Percentiles rank a stretch among this genome's conserved stretches.
Evolutionary conservation across 2,329 filamentous ascomycete genomes (phyloP).

Genomic region (Colletotrichum chrysophilum): DNA sequence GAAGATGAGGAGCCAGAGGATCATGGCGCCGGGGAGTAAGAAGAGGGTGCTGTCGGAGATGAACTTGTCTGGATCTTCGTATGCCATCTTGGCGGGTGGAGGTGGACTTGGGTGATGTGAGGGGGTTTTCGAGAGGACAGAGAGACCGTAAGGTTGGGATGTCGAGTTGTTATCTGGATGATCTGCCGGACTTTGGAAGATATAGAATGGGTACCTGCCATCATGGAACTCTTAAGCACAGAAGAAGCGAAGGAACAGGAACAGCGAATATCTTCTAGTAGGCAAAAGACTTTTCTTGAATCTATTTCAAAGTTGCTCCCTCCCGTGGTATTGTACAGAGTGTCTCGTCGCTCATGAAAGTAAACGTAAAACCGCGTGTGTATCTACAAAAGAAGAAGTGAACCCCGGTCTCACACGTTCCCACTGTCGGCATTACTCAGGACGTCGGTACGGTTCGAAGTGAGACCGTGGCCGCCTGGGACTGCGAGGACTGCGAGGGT

Average conservation of each 20-base stretch:
- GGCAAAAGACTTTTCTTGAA: background rate
- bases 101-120: background rate
- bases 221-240: background rate
- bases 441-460: slow-evolving; percentile 14
- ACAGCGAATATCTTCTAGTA: background rate
- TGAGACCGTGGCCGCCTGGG: background rate
- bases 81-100: background rate
- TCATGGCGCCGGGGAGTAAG: background rate
- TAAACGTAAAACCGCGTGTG: background rate
- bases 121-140: background rate
- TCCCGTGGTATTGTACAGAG: background rate
- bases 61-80: background rate
- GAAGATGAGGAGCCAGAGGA: slow-evolving; percentile 5
- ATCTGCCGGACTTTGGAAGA: background rate
- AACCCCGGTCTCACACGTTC: background rate
- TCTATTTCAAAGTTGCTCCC: background rate
- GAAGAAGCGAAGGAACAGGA: background rate
- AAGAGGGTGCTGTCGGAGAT: slow-evolving; percentile 6
- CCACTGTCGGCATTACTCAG: background rate
- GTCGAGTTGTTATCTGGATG: background rate
- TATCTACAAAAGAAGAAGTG: background rate
- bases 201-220: background rate
- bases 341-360: slow-evolving; percentile 9
- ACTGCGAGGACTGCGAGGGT: background rate
- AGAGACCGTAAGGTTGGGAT: background rate